These are phyloP conservation scores for Galerina marginata DNA, from an alignment of 768 basidiomycete genomes.

Conservation along the genomic window DNA sequence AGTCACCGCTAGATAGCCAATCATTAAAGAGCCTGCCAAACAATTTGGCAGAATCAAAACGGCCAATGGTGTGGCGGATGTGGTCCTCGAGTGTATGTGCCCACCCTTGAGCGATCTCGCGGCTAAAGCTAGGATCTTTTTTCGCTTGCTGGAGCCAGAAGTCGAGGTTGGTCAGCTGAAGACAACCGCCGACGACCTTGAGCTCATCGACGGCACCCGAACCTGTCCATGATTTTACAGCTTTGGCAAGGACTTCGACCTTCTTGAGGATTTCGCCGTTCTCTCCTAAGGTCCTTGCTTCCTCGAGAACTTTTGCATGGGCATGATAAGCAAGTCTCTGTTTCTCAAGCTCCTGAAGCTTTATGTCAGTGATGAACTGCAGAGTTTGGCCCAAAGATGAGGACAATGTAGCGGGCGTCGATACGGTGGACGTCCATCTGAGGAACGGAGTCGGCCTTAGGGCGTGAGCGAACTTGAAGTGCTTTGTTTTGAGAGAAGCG, in stretches of 20 bases:
- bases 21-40: too few species aligned
- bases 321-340: constrained; percentile 40
- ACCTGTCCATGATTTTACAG: constrained; percentile 41
- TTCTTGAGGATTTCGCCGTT: constrained; percentile 30
- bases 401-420: background rate
- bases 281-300: constrained; percentile 27
- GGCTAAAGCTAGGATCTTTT: too few species aligned
- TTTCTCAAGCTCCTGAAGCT: constrained; percentile 49
- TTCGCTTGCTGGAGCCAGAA: too few species aligned
- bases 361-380: constrained; percentile 48
- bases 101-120: too few species aligned
- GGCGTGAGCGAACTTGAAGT: too few species aligned
- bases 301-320: constrained; percentile 37
- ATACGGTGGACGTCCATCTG: too few species aligned
- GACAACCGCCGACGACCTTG: constrained; percentile 21
- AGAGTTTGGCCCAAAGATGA: constrained; percentile 40
- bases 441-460: too few species aligned
- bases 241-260: constrained; percentile 39
- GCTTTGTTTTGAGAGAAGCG: too few species aligned
- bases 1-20: too few species aligned
- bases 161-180: constrained; percentile 32
- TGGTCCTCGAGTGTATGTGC: too few species aligned
- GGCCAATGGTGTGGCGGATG: too few species aligned
- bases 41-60: constrained; percentile 33
- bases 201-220: constrained; percentile 20